Base-by-base conservation (phyloP, 2,329 filamentous ascomycete genomes). In the Cephalotrichum gorgonifer region DNA sequence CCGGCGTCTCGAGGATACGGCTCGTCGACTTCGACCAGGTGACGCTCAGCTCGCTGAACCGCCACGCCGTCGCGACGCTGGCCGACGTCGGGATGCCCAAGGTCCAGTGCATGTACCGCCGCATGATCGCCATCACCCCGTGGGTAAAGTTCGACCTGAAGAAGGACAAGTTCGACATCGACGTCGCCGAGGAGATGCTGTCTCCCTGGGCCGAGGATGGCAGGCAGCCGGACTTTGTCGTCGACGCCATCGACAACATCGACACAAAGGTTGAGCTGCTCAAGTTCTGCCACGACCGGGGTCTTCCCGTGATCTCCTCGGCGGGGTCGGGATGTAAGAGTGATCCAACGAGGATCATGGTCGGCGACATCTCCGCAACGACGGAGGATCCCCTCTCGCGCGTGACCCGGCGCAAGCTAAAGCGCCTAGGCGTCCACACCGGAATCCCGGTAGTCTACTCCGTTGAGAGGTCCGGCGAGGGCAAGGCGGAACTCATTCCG, bases 241-340 rank as follows among this genome's bases (percentile, higher is more conserved):
- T 98, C 31, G 93, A 98, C 66, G 94, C 91, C 22, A 98, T 98
- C 56, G 93, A 98, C 66, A 97, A 98, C 62, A 97, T 98, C 54
- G 88, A 95, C 47, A 95, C 88, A 48, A 98, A 98, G 69, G 91
- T 98, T 3, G 85, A 84, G 17, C 71, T 98, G 49, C 73, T 98
- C 38, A 83, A 88, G 58, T 95, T 94, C 68, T 98, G 93, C 67
- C 76, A 90, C 62, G 78, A 82, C 52, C 77, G 88, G 60, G 73
- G 76, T 2, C 71, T 97, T 25, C 84, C 81, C 1, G 88, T 98
- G 26, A 90, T 98, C 53, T 93, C 88, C 15, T 87, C 88, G 28
- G 97, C 97, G 90, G 93, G 93, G 1, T 93, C 93, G 1, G 93
- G 89, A 0, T 96, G 88, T 67, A 98, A 97, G 71, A 91, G 87